phyloP scores from a whole-genome alignment of 768 basidiomycete genomes.

The Russula lepida region DNA sequence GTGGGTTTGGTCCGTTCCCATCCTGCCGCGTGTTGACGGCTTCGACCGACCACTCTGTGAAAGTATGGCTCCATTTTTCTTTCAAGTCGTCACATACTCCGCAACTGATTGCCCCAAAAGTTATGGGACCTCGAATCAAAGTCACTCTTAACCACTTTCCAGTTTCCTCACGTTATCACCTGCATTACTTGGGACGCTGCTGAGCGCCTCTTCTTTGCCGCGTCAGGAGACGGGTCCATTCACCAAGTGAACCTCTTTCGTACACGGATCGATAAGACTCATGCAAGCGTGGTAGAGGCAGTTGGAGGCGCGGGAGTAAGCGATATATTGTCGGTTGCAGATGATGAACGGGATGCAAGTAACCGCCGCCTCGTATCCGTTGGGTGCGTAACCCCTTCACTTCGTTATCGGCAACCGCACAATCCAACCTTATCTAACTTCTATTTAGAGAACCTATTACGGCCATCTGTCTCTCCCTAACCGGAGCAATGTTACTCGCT shows the following conservation, averaged over 20 bases:
- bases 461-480: constrained; percentile 66
- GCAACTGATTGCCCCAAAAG: constrained; percentile 31
- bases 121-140: constrained; percentile 74
- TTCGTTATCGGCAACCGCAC: not conserved
- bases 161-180: constrained; percentile 70
- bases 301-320: constrained; percentile 64
- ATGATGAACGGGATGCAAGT: constrained; percentile 37
- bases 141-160: constrained; percentile 76
- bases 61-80: constrained; percentile 41
- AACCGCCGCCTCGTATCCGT: constrained; percentile 61
- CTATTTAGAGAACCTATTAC: constrained; percentile 61
- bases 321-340: constrained; percentile 64
- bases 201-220: constrained; percentile 86
- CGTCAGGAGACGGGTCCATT: constrained; percentile 64
- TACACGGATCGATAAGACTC: constrained; percentile 45
- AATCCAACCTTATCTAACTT: not conserved
- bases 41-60: constrained; percentile 84
- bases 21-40: constrained; percentile 70
- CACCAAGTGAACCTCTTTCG: constrained; percentile 76
- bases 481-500: constrained; percentile 68
- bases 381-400: constrained; percentile 39
- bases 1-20: constrained; percentile 76
- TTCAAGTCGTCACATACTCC: not conserved
- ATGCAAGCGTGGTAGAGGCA: constrained; percentile 51
- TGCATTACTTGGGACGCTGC: constrained; percentile 71